A percentile compares a stretch with the other conserved stretches of the same genome.
Conservation (phyloP, 257 asterid genomes). For the Primulina eburnea region DNA sequence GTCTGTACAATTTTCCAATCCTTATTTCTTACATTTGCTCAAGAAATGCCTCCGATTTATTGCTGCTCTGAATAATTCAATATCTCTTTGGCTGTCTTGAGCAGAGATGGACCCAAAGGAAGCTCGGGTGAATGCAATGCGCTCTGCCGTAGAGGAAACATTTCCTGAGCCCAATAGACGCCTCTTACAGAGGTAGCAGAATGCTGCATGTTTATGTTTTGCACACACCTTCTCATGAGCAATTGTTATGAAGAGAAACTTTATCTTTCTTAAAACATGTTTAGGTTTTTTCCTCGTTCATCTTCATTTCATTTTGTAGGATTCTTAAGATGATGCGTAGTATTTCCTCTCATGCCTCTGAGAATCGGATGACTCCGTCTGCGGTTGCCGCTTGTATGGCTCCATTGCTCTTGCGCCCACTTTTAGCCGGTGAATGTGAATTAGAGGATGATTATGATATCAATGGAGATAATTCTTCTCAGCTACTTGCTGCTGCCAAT, state of each 20-base stretch:
- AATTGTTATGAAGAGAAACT: slow-evolving; percentile 3
- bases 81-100: slow-evolving; percentile 28
- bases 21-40: slow-evolving; percentile 16
- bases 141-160: slow-evolving; percentile 77
- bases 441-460: slow-evolving; percentile 71
- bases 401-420: slow-evolving; percentile 92
- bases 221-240: background rate
- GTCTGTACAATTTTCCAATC: slow-evolving; percentile 23
- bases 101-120: slow-evolving; percentile 76
- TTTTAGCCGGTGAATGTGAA: slow-evolving; percentile 91
- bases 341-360: slow-evolving; percentile 66
- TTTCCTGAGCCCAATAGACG: slow-evolving; percentile 94
- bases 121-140: slow-evolving; percentile 74
- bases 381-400: slow-evolving; percentile 99
- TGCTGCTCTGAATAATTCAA: slow-evolving; percentile 20
- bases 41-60: slow-evolving; percentile 6
- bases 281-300: slow-evolving; percentile 24
- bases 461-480: slow-evolving; percentile 83
- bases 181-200: slow-evolving; percentile 75
- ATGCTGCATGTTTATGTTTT: slow-evolving; percentile 22
- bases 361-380: slow-evolving; percentile 80
- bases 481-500: slow-evolving; percentile 91
- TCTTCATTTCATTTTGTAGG: slow-evolving; percentile 38
- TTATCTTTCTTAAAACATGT: slow-evolving; percentile 18
- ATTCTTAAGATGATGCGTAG: slow-evolving; percentile 85